Evolutionary conservation across 164 flowering plant genomes (phyloP).

Genomic region (Nymphaea colorata): DNA sequence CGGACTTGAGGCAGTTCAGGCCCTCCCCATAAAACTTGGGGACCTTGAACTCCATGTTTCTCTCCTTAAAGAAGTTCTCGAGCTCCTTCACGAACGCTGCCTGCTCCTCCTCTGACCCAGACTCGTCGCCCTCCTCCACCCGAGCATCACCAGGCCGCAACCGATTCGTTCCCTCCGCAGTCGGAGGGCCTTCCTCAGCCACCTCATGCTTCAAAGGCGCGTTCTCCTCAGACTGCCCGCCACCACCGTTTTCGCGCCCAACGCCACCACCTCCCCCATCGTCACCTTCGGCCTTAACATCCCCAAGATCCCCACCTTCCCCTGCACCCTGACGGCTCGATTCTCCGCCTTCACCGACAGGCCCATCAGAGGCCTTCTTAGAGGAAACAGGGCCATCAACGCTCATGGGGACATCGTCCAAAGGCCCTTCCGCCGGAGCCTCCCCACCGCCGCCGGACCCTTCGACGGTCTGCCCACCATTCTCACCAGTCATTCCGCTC

Average conservation of each 20-base stretch:
- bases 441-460: no score
- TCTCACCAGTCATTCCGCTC: no score
- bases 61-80: slow-evolving; percentile 58
- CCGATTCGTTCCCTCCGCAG: slow-evolving; percentile 8
- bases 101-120: slow-evolving; percentile 80
- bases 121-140: slow-evolving; percentile 43
- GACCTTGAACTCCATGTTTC: slow-evolving; percentile 72
- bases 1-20: slow-evolving; percentile 83
- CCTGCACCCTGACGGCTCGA: not conserved
- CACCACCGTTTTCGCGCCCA: slow-evolving; percentile 5
- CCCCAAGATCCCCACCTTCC: not conserved
- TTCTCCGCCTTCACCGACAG: not conserved
- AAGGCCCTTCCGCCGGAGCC: no score
- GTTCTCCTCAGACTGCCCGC: slow-evolving; percentile 3
- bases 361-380: not conserved
- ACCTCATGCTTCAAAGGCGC: slow-evolving; percentile 6
- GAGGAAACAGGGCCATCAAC: no score
- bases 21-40: slow-evolving; percentile 88
- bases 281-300: not conserved
- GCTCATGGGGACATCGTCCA: no score
- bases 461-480: no score
- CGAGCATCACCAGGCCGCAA: slow-evolving; percentile 13
- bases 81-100: slow-evolving; percentile 64
- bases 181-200: slow-evolving; percentile 2
- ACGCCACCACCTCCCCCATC: not conserved